A percentile compares a stretch with the other conserved stretches of the same genome.
phyloP scores from a whole-genome alignment of 2,329 filamentous ascomycete species.

The Ceratocystis alfenasii region DNA sequence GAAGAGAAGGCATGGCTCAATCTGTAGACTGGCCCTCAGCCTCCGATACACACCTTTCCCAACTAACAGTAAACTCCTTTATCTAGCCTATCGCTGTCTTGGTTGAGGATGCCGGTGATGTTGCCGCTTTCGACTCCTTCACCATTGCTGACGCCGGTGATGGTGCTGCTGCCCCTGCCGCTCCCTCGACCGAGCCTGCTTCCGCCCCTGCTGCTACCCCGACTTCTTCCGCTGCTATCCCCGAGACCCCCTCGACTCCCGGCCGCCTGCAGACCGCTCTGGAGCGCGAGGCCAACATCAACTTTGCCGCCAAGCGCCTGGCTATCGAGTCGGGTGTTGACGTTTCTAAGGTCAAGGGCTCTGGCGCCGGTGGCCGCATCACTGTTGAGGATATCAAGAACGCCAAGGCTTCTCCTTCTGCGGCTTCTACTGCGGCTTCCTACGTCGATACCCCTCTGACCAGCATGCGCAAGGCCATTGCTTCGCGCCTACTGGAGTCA shows the following conservation, averaged over 20 bases:
- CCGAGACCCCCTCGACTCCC: conserved; percentile 57
- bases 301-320: conserved; percentile 63
- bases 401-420: conserved; percentile 47
- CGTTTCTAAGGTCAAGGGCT: conserved; percentile 70
- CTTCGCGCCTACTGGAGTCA: conserved; percentile 77
- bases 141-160: conserved; percentile 82
- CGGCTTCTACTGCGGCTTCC: conserved; percentile 46
- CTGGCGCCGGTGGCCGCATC: conserved; percentile 73
- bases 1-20: too few relatives aligned
- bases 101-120: conserved; percentile 80
- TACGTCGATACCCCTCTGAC: conserved; percentile 77
- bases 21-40: too few relatives aligned
- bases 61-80: conserved; percentile 20
- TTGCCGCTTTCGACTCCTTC: conserved; percentile 81
- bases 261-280: conserved; percentile 73
- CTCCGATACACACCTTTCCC: too few relatives aligned
- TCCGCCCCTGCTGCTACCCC: conserved; percentile 33
- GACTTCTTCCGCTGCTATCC: conserved; percentile 34
- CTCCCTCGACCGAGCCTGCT: conserved; percentile 44
- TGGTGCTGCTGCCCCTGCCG: conserved; percentile 53
- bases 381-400: conserved; percentile 92
- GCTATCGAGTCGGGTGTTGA: conserved; percentile 75
- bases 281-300: conserved; percentile 66
- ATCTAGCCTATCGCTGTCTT: conserved; percentile 84
- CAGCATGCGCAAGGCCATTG: conserved; percentile 98